A percentile compares a stretch with the other conserved stretches of the same genome.
phyloP scores from a whole-genome alignment of 2,329 filamentous ascomycete species.

The Fusarium longipes region DNA sequence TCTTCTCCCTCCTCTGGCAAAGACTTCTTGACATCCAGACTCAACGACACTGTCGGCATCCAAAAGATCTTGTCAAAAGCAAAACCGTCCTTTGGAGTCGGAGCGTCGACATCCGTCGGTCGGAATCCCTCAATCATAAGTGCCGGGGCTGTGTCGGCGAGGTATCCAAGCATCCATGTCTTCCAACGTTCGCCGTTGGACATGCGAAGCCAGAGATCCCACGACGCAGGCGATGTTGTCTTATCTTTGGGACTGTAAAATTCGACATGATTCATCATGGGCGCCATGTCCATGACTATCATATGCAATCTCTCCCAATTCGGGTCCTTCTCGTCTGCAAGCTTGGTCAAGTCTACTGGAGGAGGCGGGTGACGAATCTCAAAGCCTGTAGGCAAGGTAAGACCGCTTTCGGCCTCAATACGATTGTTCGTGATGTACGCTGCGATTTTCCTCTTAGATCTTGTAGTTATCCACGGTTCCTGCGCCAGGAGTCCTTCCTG shows the following conservation, averaged over 20 bases:
- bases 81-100: conserved; percentile 34
- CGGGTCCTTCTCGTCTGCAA: conserved; percentile 9
- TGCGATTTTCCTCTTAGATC: conserved; percentile 49
- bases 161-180: conserved; percentile 70
- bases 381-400: conserved; percentile 48
- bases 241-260: conserved; percentile 46
- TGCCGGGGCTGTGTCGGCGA: conserved; percentile 74
- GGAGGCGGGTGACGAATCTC: conserved; percentile 27
- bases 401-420: conserved; percentile 42
- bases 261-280: conserved; percentile 46
- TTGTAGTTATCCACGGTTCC: conserved; percentile 52
- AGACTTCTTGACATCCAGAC: conserved; percentile 80
- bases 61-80: conserved; percentile 61
- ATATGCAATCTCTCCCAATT: conserved; percentile 35
- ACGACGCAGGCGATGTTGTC: conserved; percentile 9
- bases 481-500: conserved; percentile 51
- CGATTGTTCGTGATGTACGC: conserved; percentile 56
- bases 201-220: conserved; percentile 69
- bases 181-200: conserved; percentile 71
- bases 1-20: conserved; percentile 75
- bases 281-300: conserved; percentile 39
- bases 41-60: conserved; percentile 82
- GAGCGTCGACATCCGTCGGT: conserved; percentile 43
- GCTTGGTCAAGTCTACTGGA: conserved; percentile 31
- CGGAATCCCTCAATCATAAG: conserved; percentile 68